Conservation (phyloP, 108 stramenopile genomes). For the Stephanodiscus minutulus region DNA sequence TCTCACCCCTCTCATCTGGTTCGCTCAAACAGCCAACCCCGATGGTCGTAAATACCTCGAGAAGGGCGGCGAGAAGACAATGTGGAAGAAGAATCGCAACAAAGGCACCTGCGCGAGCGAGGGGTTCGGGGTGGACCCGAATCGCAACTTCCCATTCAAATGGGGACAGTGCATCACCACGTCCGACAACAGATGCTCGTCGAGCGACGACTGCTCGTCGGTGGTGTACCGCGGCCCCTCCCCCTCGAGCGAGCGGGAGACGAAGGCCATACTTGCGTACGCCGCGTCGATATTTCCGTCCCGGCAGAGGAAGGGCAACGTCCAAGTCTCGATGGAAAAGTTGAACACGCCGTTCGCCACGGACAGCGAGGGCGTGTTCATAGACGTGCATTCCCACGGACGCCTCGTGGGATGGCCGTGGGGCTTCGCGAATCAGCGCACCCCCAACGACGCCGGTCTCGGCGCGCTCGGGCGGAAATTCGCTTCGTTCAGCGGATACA, state of each 20-base stretch:
- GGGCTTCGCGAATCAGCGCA: conserved; percentile 13
- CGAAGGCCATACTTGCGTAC: conserved; percentile 12
- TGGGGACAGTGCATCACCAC: conserved; percentile 4
- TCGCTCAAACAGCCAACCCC: conserved; percentile 3
- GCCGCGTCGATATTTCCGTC: conserved; percentile 2
- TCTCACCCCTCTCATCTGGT: neutral
- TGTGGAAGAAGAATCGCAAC: conserved; percentile 19
- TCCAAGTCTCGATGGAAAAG: neutral
- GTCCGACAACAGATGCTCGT: neutral
- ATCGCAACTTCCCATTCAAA: conserved; percentile 22
- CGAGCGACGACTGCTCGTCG: conserved; percentile 1
- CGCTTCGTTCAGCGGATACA: neutral
- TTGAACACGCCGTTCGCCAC: neutral
- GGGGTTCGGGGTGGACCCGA: conserved; percentile 9
- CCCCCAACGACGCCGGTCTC: conserved; percentile 7
- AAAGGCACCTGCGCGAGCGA: neutral
- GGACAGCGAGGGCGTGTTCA: conserved; percentile 8
- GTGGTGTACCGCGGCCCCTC: conserved; percentile 7
- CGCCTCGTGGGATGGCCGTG: conserved; percentile 3
- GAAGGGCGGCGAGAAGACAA: neutral
- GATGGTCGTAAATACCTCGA: conserved; percentile 10
- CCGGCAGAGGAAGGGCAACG: conserved; percentile 5
- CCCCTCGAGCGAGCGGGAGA: conserved; percentile 8
- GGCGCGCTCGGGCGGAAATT: conserved; percentile 10
- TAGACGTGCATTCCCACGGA: conserved; percentile 16